Evolutionary conservation across 352 stramenopile species (phyloP).

Genomic region (Phytophthora citricola): DNA sequence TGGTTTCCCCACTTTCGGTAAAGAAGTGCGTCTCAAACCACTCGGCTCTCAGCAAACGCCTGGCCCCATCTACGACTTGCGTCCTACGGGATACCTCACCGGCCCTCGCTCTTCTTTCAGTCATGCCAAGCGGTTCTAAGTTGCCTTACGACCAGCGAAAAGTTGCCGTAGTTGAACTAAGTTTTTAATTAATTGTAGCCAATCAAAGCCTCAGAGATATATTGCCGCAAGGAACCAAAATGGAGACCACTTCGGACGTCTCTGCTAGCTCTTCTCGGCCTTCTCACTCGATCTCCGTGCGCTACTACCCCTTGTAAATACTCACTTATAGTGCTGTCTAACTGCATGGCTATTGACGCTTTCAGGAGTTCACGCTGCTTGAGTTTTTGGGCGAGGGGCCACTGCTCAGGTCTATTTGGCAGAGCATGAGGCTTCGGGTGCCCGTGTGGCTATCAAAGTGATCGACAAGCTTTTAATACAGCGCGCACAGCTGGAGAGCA

Average conservation of each 20-base stretch:
- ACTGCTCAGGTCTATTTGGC: slow-evolving; percentile 84
- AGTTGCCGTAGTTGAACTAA: slow-evolving; percentile 13
- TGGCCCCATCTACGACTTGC: slow-evolving; percentile 78
- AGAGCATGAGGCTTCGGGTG: slow-evolving; percentile 41
- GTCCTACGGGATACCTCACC: slow-evolving; percentile 66
- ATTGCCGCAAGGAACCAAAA: neutral
- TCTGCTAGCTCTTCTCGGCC: slow-evolving; percentile 1
- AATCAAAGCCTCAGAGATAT: no score
- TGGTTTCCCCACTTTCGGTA: slow-evolving; percentile 78
- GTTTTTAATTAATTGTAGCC: slow-evolving; percentile 10
- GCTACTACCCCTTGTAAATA: neutral
- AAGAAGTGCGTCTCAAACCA: slow-evolving; percentile 55
- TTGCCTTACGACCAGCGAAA: slow-evolving; percentile 17
- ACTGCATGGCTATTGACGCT: slow-evolving; percentile 2
- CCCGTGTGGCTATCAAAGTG: slow-evolving; percentile 78
- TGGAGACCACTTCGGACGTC: slow-evolving; percentile 12
- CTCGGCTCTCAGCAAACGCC: slow-evolving; percentile 38
- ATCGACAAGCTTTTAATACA: slow-evolving; percentile 80
- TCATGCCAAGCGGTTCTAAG: slow-evolving; percentile 71
- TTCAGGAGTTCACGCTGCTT: slow-evolving; percentile 69
- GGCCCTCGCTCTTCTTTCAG: slow-evolving; percentile 64
- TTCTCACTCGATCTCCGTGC: slow-evolving; percentile 31
- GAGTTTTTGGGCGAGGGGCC: slow-evolving; percentile 79
- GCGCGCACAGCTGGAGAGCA: slow-evolving; percentile 64
- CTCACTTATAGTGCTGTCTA: neutral